Conservation (phyloP, 768 basidiomycete species). For the Phallus indusiatus region DNA sequence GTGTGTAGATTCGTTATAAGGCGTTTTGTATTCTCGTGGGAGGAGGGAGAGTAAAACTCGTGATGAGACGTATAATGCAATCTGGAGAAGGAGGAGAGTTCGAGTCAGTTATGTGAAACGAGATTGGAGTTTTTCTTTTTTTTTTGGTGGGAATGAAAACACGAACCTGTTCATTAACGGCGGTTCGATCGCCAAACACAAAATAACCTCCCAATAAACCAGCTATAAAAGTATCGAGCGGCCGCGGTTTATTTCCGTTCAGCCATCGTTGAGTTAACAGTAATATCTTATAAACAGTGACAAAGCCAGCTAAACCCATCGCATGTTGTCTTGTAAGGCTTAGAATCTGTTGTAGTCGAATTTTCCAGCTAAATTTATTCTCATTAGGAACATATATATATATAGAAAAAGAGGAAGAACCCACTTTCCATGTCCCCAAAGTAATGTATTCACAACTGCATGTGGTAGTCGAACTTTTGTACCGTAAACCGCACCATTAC, state of each 20-base stretch:
- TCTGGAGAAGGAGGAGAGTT: too few relatives aligned
- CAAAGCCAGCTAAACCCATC: constrained; percentile 87
- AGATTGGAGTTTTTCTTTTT: neutral
- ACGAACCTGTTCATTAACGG: constrained; percentile 86
- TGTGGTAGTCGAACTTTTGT: constrained; percentile 92
- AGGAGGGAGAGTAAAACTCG: constrained; percentile 88
- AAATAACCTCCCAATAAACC: constrained; percentile 88
- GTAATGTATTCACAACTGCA: constrained; percentile 90
- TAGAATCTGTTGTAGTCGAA: constrained; percentile 60
- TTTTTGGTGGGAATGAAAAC: neutral
- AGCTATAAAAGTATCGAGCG: constrained; percentile 81
- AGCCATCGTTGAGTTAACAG: constrained; percentile 73
- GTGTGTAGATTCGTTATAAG: constrained; percentile 31
- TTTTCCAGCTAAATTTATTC: constrained; percentile 67
- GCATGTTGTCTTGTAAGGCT: constrained; percentile 87
- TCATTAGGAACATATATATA: neutral
- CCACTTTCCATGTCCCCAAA: constrained; percentile 88
- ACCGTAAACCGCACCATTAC: constrained; percentile 85
- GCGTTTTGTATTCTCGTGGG: constrained; percentile 48
- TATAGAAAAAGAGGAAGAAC: constrained; percentile 24
- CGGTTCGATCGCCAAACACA: constrained; percentile 77
- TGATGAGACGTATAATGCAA: constrained; percentile 92
- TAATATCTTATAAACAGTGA: constrained; percentile 83
- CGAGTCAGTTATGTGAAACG: too few relatives aligned
- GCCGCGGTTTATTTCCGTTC: constrained; percentile 76